Evolutionary conservation across 768 basidiomycete genomes (phyloP), one percentile per base, ranked within the genome.

Genomic region (Hygrophoropsis aurantiaca): DNA sequence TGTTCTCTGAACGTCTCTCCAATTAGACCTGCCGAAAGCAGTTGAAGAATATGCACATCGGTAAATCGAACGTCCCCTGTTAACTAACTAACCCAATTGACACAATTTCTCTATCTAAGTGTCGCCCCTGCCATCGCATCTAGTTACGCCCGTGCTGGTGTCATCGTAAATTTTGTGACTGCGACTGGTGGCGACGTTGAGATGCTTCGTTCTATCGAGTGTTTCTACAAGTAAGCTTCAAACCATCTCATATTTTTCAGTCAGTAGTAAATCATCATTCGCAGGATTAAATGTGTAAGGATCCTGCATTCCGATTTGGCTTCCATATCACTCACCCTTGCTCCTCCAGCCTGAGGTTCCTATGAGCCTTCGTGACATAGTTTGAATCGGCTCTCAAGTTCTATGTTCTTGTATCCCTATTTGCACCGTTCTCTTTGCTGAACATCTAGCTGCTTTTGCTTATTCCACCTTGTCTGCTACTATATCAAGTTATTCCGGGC

Each of bases 41-140:
- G 95, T 97, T 30, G 95, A 98, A 73, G 94, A 95, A 66, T 99
- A 99, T 65, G 90, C 94, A 20, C 92, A 93, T 61, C 87, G 95
- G 90, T 93, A 51, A 23, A 74, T 36, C 21, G 44, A 32, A 5
- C 11, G 32, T n/a, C 27, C 25, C 1, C 15, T 15, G 42, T 20
- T 5, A 39, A 23, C 9, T 44, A 15, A 36, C 27, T 24, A 19
- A 13, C n/a, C 30, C n/a, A n/a, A n/a, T n/a, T 32, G 46, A 58
- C 18, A 58, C 45, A 43, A 40, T 49, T 49, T 37, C 45, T 44
- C 36, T 47, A 32, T 44, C 39, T 3, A 56, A 93, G 90, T 44
- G 90, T 94, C 56, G 81, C 90, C 16, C 85, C 90, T 45, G 92
- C 93, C 44, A 85, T 91, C 57, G 85, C 90, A n/a, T 81, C 89